Conservation (phyloP, 441 rosid genomes). For the Gossypium davidsonii region DNA sequence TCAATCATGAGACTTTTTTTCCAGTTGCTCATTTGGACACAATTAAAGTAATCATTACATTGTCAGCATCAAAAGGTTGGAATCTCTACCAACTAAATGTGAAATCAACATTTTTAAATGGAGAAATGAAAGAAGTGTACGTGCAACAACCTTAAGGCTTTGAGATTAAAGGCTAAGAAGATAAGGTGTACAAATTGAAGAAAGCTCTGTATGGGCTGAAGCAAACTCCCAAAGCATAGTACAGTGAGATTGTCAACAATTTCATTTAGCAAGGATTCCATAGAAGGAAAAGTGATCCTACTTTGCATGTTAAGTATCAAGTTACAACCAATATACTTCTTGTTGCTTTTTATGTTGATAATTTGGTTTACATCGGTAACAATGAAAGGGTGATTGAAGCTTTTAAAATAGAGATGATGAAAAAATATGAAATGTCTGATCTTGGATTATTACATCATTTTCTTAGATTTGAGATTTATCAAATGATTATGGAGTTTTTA, state of each 20-base stretch:
- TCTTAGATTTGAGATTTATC: neutral
- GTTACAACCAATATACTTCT: neutral
- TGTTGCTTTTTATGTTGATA: neutral
- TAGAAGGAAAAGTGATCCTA: neutral
- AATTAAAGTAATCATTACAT: neutral
- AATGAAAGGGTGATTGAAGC: neutral
- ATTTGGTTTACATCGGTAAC: neutral
- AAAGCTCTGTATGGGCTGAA: too few species aligned
- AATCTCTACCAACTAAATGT: neutral
- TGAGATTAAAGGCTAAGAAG: neutral
- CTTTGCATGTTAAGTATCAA: neutral
- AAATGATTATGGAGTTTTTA: neutral
- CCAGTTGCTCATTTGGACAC: neutral
- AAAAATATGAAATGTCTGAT: too few species aligned
- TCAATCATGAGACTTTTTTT: neutral
- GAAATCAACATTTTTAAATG: neutral
- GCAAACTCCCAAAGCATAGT: too few species aligned
- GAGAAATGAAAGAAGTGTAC: neutral
- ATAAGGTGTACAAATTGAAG: too few species aligned
- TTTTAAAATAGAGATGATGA: neutral
- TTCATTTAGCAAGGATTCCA: neutral
- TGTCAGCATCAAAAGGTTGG: neutral
- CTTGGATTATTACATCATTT: too few species aligned
- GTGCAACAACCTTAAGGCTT: neutral
- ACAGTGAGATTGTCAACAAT: neutral